phyloP scores from a whole-genome alignment of 78 protist species.

The Planoprotostelium fungivorum region DNA sequence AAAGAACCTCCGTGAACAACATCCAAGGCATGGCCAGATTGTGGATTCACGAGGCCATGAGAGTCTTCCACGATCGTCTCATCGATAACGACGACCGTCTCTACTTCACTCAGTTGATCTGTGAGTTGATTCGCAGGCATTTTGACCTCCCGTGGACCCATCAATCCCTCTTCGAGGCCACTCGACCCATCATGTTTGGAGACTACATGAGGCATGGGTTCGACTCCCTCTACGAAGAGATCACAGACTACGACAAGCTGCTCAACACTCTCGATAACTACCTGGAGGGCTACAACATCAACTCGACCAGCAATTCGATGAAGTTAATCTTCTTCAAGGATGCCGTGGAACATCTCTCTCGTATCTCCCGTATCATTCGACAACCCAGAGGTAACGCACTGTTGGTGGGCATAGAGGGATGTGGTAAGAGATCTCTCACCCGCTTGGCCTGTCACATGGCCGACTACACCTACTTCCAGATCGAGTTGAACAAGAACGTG shows the following conservation, averaged over 20 bases:
- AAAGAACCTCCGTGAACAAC: constrained; percentile 8
- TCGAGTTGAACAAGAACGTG: constrained; percentile 13
- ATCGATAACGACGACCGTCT: constrained; percentile 73
- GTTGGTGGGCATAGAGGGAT: constrained; percentile 80
- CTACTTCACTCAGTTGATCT: constrained; percentile 75
- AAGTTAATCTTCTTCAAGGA: constrained; percentile 74
- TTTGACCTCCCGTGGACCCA: constrained; percentile 24
- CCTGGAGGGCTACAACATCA: constrained; percentile 74
- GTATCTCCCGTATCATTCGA: constrained; percentile 65
- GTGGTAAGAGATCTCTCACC: constrained; percentile 65
- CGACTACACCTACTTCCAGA: constrained; percentile 8
- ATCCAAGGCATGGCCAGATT: constrained; percentile 79
- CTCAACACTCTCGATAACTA: constrained; percentile 13
- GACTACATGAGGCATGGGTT: constrained; percentile 43
- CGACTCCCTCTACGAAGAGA: constrained; percentile 5
- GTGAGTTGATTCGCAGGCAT: background rate
- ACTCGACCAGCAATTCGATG: constrained; percentile 19
- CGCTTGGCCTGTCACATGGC: constrained; percentile 67
- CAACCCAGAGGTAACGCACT: constrained; percentile 72
- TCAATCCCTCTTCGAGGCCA: background rate
- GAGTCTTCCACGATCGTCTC: constrained; percentile 96
- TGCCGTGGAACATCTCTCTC: constrained; percentile 67
- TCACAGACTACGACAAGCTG: constrained; percentile 6
- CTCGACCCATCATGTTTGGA: constrained; percentile 31
- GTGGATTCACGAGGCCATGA: constrained; percentile 94